Conservation (phyloP, 2,329 filamentous ascomycete genomes). For the Epicoccum sorghinum region DNA sequence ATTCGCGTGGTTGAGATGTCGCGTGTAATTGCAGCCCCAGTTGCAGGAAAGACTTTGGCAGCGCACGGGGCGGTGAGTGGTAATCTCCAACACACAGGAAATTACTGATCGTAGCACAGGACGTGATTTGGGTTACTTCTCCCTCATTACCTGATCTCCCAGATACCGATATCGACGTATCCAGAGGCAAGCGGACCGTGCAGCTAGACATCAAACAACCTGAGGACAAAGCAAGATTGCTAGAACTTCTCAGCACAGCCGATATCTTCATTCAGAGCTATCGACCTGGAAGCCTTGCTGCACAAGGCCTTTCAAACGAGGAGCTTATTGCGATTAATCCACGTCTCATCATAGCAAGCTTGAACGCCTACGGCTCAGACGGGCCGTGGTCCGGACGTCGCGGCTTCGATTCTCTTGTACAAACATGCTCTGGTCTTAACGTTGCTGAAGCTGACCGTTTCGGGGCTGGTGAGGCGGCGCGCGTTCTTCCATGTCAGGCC, state of each 20-base stretch:
- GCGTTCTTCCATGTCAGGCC: slow-evolving; percentile 60
- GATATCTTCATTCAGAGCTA: slow-evolving; percentile 64
- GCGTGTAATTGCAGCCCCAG: slow-evolving; percentile 54
- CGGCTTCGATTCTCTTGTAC: slow-evolving; percentile 63
- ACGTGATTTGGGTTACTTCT: slow-evolving; percentile 55
- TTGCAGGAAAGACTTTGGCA: slow-evolving; percentile 51
- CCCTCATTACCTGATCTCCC: slow-evolving; percentile 51
- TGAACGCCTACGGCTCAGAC: slow-evolving; percentile 59
- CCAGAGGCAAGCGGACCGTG: slow-evolving; percentile 56
- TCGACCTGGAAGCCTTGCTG: slow-evolving; percentile 55
- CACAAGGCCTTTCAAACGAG: slow-evolving; percentile 50
- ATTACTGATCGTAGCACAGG: slow-evolving; percentile 16
- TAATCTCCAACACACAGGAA: accelerated
- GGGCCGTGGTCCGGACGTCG: slow-evolving; percentile 56
- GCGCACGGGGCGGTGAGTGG: slow-evolving; percentile 48
- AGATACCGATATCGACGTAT: slow-evolving; percentile 50
- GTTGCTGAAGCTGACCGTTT: slow-evolving; percentile 59
- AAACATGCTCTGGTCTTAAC: slow-evolving; percentile 63
- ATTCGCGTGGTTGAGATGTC: slow-evolving; percentile 52
- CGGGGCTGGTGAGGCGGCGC: slow-evolving; percentile 48
- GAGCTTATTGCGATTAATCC: slow-evolving; percentile 51
- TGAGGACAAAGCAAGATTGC: slow-evolving; percentile 49
- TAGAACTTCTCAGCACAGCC: slow-evolving; percentile 54
- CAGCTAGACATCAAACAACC: slow-evolving; percentile 55
- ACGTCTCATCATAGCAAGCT: slow-evolving; percentile 56